Conservation (phyloP, 257 asterid genomes). For the Ehretia macrophylla region DNA sequence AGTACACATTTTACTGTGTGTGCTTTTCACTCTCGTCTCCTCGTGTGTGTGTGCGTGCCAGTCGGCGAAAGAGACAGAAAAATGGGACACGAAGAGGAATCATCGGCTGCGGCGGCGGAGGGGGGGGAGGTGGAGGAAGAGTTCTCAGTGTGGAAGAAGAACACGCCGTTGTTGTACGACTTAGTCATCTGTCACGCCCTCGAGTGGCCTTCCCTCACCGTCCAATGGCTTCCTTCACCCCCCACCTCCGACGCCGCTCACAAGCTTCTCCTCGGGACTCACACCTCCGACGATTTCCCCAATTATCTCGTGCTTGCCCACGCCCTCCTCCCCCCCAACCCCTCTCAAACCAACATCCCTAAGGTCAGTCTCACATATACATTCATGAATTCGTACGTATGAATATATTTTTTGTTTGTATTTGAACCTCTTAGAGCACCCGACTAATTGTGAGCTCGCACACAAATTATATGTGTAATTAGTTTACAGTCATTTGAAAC, state of each 20-base stretch:
- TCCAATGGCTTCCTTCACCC: slow-evolving; percentile 70
- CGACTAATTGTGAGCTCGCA: background rate
- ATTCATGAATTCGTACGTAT: slow-evolving; percentile 6
- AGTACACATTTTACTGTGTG: background rate
- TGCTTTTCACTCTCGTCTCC: background rate
- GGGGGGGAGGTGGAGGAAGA: slow-evolving; percentile 71
- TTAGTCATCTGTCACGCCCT: slow-evolving; percentile 77
- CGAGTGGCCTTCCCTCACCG: slow-evolving; percentile 99
- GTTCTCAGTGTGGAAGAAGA: slow-evolving; percentile 93
- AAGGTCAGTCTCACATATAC: slow-evolving; percentile 36
- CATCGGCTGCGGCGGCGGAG: slow-evolving; percentile 11
- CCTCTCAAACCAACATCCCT: slow-evolving; percentile 44
- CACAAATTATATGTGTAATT: background rate
- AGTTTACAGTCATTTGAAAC: too few species aligned
- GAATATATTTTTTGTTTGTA: too few species aligned
- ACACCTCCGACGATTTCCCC: slow-evolving; percentile 70
- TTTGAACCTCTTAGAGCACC: background rate
- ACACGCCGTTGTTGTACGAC: slow-evolving; percentile 80
- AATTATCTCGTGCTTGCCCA: slow-evolving; percentile 78
- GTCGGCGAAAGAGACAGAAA: background rate
- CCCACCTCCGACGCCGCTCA: slow-evolving; percentile 42
- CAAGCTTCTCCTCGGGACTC: slow-evolving; percentile 76
- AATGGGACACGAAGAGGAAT: slow-evolving; percentile 30
- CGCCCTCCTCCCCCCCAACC: slow-evolving; percentile 68
- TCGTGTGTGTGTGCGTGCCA: background rate